Percentiles rank a stretch among this genome's conserved stretches.
phyloP scores from a whole-genome alignment of 768 basidiomycete genomes.

The Mycena galericulata region DNA sequence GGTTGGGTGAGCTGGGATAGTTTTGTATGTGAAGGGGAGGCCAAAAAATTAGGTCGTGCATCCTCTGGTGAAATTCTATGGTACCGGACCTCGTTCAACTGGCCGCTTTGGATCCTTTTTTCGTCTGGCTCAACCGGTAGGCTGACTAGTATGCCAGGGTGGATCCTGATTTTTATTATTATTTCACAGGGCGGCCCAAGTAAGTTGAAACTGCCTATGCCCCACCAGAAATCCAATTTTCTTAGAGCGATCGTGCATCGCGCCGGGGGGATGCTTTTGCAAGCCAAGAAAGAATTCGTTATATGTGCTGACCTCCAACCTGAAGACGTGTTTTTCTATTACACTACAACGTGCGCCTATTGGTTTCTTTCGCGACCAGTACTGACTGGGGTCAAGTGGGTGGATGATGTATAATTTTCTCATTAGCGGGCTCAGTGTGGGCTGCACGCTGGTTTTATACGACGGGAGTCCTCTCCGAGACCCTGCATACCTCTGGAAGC shows the following conservation, averaged over 20 bases:
- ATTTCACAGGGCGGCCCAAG: conserved; percentile 61
- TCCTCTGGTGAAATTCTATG: conserved; percentile 72
- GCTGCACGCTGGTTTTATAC: conserved; percentile 81
- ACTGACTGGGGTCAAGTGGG: conserved; percentile 57
- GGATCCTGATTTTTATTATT: neutral
- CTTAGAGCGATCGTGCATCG: conserved; percentile 82
- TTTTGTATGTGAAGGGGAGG: conserved; percentile 62
- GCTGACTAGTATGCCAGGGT: conserved; percentile 10
- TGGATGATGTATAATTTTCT: conserved; percentile 97
- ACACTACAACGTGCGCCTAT: conserved; percentile 77
- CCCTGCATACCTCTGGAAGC: conserved; percentile 73
- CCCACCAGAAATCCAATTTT: conserved; percentile 18
- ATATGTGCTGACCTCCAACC: conserved; percentile 75
- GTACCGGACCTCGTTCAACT: conserved; percentile 71
- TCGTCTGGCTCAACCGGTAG: conserved; percentile 86
- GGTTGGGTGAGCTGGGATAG: conserved; percentile 68
- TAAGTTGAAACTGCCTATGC: conserved; percentile 45
- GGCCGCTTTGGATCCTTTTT: conserved; percentile 90
- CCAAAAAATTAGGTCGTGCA: conserved; percentile 59
- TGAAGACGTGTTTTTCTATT: conserved; percentile 85
- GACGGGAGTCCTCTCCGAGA: conserved; percentile 84
- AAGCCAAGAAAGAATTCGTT: conserved; percentile 76
- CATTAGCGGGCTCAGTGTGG: conserved; percentile 70
- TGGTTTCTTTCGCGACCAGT: conserved; percentile 4
- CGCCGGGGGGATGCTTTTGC: conserved; percentile 82